These are phyloP conservation scores for Novakomyces olei DNA, from an alignment of 805 yeast genomes.

Conservation along the genomic window DNA sequence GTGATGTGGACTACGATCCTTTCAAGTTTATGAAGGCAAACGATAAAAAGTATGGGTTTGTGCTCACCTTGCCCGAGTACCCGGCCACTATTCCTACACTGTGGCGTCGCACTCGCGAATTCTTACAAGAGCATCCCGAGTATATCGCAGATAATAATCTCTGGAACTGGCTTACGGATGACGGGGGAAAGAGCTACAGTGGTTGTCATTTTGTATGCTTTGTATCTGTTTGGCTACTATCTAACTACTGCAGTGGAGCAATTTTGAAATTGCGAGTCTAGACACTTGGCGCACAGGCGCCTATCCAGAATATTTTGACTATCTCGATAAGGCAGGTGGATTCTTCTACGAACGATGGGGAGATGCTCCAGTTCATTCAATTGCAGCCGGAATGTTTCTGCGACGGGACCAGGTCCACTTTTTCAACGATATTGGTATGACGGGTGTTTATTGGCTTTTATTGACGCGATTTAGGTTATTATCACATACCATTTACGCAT, in stretches of 20 bases:
- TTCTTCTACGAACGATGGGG: slow-evolving; percentile 55
- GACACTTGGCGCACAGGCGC: slow-evolving; percentile 52
- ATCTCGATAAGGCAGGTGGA: slow-evolving; percentile 52
- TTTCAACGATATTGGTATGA: slow-evolving; percentile 53
- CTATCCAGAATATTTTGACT: slow-evolving; percentile 42
- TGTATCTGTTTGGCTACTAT: no score
- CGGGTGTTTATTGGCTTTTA: no score
- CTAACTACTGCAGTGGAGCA: no score
- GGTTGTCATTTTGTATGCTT: slow-evolving; percentile 46
- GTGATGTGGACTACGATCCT: slow-evolving; percentile 32
- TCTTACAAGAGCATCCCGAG: slow-evolving; percentile 25
- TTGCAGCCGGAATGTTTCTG: slow-evolving; percentile 40
- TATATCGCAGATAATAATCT: slow-evolving; percentile 38
- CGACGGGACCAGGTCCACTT: slow-evolving; percentile 43
- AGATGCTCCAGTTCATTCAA: slow-evolving; percentile 75
- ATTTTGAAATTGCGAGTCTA: slow-evolving; percentile 60
- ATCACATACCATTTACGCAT: slow-evolving; percentile 22
- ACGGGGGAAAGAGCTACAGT: slow-evolving; percentile 43
- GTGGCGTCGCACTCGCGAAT: slow-evolving; percentile 34
- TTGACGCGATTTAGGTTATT: no score
- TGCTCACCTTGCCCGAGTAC: slow-evolving; percentile 42
- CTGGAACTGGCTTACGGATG: slow-evolving; percentile 49
- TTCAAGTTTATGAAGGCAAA: slow-evolving; percentile 35
- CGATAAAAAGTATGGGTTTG: slow-evolving; percentile 42
- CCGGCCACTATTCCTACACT: slow-evolving; percentile 33